These are phyloP conservation scores for Ustilago bromivora DNA, from an alignment of 1,284 basidiomycete genomes.

Conservation along the genomic window DNA sequence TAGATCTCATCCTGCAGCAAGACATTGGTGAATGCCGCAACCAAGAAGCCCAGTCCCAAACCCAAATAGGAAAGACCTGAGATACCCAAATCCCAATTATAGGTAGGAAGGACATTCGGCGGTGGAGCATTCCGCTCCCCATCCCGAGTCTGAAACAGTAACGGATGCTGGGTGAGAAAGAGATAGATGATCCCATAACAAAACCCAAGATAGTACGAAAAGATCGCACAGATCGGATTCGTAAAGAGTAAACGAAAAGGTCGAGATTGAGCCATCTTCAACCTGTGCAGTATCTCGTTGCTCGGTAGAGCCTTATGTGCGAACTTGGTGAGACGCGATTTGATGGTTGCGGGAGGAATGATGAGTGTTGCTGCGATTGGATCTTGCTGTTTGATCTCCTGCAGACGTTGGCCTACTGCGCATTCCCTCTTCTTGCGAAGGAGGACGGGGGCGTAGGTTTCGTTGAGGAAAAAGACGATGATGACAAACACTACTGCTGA, in stretches of 20 bases:
- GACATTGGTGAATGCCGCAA: slow-evolving; percentile 69
- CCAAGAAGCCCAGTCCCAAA: slow-evolving; percentile 71
- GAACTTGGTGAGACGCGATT: neutral
- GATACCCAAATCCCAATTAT: slow-evolving; percentile 70
- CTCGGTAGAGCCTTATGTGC: slow-evolving; percentile 15
- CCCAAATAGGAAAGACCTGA: slow-evolving; percentile 71
- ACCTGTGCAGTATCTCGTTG: slow-evolving; percentile 27
- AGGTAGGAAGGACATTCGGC: slow-evolving; percentile 67
- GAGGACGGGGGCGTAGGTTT: slow-evolving; percentile 60
- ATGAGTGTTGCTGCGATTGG: slow-evolving; percentile 10
- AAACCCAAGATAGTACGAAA: slow-evolving; percentile 72
- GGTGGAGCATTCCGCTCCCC: slow-evolving; percentile 62
- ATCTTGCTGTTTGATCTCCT: slow-evolving; percentile 25
- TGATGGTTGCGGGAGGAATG: neutral
- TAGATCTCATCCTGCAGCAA: slow-evolving; percentile 71
- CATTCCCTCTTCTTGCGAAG: slow-evolving; percentile 51
- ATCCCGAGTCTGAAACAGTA: slow-evolving; percentile 69
- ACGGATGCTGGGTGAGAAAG: slow-evolving; percentile 70
- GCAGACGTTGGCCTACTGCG: slow-evolving; percentile 18
- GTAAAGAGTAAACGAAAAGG: slow-evolving; percentile 69
- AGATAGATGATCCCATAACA: slow-evolving; percentile 71
- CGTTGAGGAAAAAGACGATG: slow-evolving; percentile 43
- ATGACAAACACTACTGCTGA: slow-evolving; percentile 25
- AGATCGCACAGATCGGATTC: slow-evolving; percentile 68
- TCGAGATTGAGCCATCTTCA: slow-evolving; percentile 66